Base-by-base conservation (phyloP, 23 red algal species). In the Gracilaria gracilis region DNA sequence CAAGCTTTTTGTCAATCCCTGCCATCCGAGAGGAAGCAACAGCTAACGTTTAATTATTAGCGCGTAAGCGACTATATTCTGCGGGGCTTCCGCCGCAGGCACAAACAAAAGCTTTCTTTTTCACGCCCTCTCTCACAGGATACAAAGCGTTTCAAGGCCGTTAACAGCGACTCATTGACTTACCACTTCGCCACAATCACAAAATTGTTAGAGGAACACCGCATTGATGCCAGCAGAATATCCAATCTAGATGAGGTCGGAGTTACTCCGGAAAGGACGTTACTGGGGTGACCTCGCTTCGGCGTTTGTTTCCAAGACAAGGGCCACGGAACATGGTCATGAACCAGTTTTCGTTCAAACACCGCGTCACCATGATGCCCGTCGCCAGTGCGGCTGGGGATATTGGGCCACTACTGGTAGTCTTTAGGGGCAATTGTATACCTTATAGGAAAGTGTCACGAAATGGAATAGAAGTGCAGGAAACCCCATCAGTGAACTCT, bases 301-400 rank as follows among this genome's bases (percentile, higher is more conserved):
- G 48, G 6, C 46, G 8, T 32, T 14, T 61, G 12, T 61, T 51
- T 16, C 48, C 48, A 16, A 51, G 48, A 51, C 11, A n/a, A 15
- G 61, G 61, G 9, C 7, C 29, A 21, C 61, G 29, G 61, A 21
- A 33, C 29, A 66, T 66, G 61, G 29, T n/a, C 9, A 9, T 66
- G 11, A 66, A 66, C 29, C 9, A 66, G 24, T 66, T 15, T 66
- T 7, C 11, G 12, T 66, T 15, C 29, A 66, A 66, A n/a, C 11
- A 66, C 7, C 9, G 49, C 37, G 31, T 84, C 27, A 65, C 80
- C 35, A 64, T 84, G 58, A 84, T 84, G 80, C 50, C 80, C 25
- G 80, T 42, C n/a, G 2, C 66, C 38, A 61, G 50, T 66, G 80
- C 53, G 9, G n/a, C 51, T 84, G 80, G 80, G 66, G 36, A 35